Conservation (phyloP, 1,139 yeast species). For the Hyphopichia pseudoburtonii region DNA sequence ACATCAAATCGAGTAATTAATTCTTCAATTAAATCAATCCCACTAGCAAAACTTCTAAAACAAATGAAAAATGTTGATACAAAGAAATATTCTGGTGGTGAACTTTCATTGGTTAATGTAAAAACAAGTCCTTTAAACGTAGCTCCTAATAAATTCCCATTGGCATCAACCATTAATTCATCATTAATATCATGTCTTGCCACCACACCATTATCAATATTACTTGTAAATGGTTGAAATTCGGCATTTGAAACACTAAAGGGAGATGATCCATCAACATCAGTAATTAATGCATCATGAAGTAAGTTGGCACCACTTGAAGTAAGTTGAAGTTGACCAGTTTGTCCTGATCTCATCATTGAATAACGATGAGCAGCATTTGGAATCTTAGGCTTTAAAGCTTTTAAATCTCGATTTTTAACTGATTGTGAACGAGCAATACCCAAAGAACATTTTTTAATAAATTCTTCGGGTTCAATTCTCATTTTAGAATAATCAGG, state of each 20-base stretch:
- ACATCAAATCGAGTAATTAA: conserved; percentile 67
- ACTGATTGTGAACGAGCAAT: conserved; percentile 47
- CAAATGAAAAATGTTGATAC: conserved; percentile 78
- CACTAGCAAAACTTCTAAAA: conserved; percentile 71
- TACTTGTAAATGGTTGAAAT: conserved; percentile 35
- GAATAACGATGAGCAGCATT: conserved; percentile 50
- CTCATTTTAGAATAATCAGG: conserved; percentile 66
- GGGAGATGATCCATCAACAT: conserved; percentile 39
- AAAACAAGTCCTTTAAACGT: conserved; percentile 74
- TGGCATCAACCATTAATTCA: conserved; percentile 47
- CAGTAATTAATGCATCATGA: conserved; percentile 47
- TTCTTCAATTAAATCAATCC: conserved; percentile 68
- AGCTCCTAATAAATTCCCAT: conserved; percentile 69
- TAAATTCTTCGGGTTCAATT: conserved; percentile 63
- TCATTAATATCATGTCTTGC: conserved; percentile 25
- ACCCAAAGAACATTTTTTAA: conserved; percentile 62
- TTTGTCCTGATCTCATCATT: conserved; percentile 57
- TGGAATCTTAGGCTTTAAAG: conserved; percentile 14
- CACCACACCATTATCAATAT: conserved; percentile 8
- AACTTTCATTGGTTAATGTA: conserved; percentile 68
- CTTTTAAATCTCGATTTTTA: conserved; percentile 23
- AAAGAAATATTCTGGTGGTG: conserved; percentile 69
- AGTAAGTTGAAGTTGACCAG: conserved; percentile 54
- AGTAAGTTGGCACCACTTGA: conserved; percentile 59
- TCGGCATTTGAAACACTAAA: conserved; percentile 44